Base-by-base conservation (phyloP, 768 basidiomycete genomes). In the Tylopilus felleus region DNA sequence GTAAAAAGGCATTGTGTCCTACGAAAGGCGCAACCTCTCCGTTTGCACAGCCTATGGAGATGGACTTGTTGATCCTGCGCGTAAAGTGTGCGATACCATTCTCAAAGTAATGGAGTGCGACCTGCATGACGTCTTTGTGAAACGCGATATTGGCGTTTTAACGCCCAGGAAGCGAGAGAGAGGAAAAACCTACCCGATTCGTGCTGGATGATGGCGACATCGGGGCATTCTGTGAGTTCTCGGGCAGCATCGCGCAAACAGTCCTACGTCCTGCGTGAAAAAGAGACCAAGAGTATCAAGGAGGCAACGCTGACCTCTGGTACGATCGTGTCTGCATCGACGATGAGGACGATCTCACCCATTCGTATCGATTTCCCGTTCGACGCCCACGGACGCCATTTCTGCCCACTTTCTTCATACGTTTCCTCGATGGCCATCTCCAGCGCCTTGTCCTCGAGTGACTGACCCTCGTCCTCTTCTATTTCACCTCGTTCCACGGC, bases 41-140 rank as follows among this genome's bases (percentile, higher is more conserved):
- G 56, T 91, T 91, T 0, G 89, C 84, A 63, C 83, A 84, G 16
- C 83, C 82, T 72, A 91, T 80, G 0, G 88, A 90, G 40, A 91
- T 91, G 60, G 80, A 84, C 69, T 84, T 84, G 72, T 95, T 93
- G 73, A 95, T 92, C 33, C 90, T 79, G n/a, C 85, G 82, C 5
- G 93, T 95, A 70, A 96, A 96, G 68, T 89, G 85, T n/a, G 93
- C 83, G 58, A 95, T 90, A 25, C 89, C 90, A 61, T 93, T 93
- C 67, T 96, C 93, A 64, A 95, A 94, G 73, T 88, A 94, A 65
- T 93, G 85, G 65, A 84, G 74, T 0, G 88, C 90, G 51, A 93
- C 91, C 70, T 94, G 90, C 85, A 94, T 92, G 57, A 94, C 91
- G 62, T 91, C 89, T 82, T 28, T 45, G 33, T 36, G 22, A 51